Conservation (phyloP, 177 flowering plant species). For the Vitis hybrid region DNA sequence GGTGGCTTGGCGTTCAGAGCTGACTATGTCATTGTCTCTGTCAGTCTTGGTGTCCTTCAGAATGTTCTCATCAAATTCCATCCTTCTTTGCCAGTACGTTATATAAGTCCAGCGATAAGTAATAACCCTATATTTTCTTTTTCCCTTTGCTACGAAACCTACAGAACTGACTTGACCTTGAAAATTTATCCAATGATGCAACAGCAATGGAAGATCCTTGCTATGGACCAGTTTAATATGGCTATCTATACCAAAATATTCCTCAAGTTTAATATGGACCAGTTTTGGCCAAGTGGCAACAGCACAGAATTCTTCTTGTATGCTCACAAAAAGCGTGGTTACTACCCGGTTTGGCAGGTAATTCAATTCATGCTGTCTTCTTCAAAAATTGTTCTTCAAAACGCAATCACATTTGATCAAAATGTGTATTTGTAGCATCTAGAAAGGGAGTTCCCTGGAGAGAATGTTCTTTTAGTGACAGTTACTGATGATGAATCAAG, state of each 20-base stretch:
- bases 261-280: conserved; percentile 26
- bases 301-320: conserved; percentile 52
- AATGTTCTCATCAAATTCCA: conserved; percentile 42
- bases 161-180: neutral
- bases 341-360: conserved; percentile 59
- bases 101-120: no score
- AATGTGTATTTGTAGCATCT: conserved; percentile 27
- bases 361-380: neutral
- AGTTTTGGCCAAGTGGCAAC: conserved; percentile 45
- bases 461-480: conserved; percentile 39
- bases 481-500: conserved; percentile 45
- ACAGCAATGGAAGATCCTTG: conserved; percentile 39
- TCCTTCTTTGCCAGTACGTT: conserved; percentile 38
- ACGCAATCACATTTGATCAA: neutral
- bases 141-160: neutral
- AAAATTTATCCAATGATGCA: neutral
- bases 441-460: conserved; percentile 41
- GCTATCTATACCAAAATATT: conserved; percentile 46
- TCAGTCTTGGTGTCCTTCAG: conserved; percentile 50
- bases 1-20: conserved; percentile 40
- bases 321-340: conserved; percentile 43
- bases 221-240: conserved; percentile 40
- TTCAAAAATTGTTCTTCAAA: neutral
- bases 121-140: neutral
- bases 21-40: conserved; percentile 36